Conservation (phyloP, 257 asterid genomes). For the Lavandula angustifolia region DNA sequence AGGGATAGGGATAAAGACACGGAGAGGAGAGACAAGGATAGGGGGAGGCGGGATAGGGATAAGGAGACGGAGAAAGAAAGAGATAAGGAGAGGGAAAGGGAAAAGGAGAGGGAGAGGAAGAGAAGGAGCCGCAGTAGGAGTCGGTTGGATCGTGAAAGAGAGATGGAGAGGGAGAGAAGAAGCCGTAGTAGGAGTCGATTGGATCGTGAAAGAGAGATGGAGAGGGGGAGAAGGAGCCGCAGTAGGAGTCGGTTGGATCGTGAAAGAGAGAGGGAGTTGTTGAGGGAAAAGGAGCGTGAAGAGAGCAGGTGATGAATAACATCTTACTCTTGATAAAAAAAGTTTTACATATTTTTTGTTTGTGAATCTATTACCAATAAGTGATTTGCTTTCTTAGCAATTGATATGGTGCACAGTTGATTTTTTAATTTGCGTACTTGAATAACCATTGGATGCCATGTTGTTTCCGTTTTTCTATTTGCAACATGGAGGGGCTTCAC, state of each 20-base stretch:
- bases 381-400: background rate
- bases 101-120: slow-evolving; percentile 47
- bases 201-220: too few species aligned
- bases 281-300: slow-evolving; percentile 72
- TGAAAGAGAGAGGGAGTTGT: slow-evolving; percentile 64
- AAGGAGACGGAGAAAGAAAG: slow-evolving; percentile 43
- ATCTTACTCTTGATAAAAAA: slow-evolving; percentile 3
- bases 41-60: background rate
- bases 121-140: slow-evolving; percentile 2
- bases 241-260: slow-evolving; percentile 72
- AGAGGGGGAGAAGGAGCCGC: slow-evolving; percentile 48
- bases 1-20: slow-evolving; percentile 29
- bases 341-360: background rate
- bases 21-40: too few species aligned
- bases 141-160: too few species aligned
- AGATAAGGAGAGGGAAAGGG: slow-evolving; percentile 44
- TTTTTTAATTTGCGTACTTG: background rate
- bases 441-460: background rate
- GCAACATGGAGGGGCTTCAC: background rate
- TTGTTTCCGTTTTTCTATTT: slow-evolving; percentile 5
- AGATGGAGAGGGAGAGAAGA: too few species aligned
- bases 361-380: background rate
- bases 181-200: too few species aligned
- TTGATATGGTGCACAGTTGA: background rate
- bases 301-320: slow-evolving; percentile 75